phyloP scores from a whole-genome alignment of 75 land plant genomes.

The Selaginella moellendorffii region DNA sequence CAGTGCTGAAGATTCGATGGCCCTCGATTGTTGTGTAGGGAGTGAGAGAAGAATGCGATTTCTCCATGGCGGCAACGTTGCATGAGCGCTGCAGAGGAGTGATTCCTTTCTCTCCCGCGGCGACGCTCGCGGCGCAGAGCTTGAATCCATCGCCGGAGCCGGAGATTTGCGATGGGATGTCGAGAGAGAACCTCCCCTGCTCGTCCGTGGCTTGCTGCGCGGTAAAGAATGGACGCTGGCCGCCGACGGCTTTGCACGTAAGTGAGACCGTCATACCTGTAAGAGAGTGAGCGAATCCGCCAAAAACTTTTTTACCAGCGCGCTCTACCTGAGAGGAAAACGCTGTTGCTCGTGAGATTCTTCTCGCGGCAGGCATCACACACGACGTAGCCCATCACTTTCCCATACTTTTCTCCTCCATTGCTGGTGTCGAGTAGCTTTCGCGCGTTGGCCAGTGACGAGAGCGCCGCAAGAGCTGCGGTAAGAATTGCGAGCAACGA shows the following conservation, averaged over 20 bases:
- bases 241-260: background rate
- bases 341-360: background rate
- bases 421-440: too few species aligned
- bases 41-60: background rate
- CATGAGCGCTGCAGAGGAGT: background rate
- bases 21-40: background rate
- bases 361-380: background rate
- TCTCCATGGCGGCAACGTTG: background rate
- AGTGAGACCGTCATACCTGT: background rate
- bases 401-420: too few species aligned
- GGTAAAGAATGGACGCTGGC: background rate
- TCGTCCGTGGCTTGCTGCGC: background rate
- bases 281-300: too few species aligned
- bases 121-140: background rate
- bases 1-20: background rate
- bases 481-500: too few species aligned
- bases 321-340: background rate
- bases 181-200: background rate
- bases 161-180: background rate
- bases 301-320: too few species aligned
- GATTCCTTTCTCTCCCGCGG: too few species aligned
- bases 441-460: too few species aligned
- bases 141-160: background rate
- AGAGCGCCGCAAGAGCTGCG: too few species aligned
- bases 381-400: background rate